Percentiles rank a stretch among this genome's conserved stretches.
phyloP scores from a whole-genome alignment of 805 yeast genomes.

The Ogataea degrootiae region DNA sequence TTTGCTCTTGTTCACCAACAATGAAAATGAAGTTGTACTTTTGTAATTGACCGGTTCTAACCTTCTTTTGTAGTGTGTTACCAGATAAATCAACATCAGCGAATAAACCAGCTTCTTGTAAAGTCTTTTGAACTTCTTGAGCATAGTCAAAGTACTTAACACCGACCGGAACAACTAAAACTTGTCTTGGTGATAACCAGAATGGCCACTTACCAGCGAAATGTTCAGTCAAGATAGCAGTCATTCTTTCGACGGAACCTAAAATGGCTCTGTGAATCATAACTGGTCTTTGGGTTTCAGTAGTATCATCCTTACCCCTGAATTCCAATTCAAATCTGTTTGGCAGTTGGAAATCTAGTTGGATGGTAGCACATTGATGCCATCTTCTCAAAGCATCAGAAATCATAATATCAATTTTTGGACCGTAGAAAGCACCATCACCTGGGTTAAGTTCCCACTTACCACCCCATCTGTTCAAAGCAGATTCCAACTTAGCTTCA shows the following conservation, averaged over 20 bases:
- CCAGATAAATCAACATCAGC: conserved; percentile 93
- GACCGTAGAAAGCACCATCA: conserved; percentile 96
- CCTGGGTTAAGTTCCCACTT: conserved; percentile 94
- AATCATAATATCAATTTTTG: conserved; percentile 94
- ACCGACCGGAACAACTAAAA: conserved; percentile 94
- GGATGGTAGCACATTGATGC: conserved; percentile 99
- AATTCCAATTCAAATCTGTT: conserved; percentile 86
- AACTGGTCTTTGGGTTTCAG: conserved; percentile 79
- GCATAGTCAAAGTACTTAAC: conserved; percentile 91
- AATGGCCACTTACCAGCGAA: conserved; percentile 99
- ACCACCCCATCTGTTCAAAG: conserved; percentile 82
- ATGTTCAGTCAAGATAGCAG: conserved; percentile 96
- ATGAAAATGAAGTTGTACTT: conserved; percentile 94
- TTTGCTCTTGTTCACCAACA: conserved; percentile 94
- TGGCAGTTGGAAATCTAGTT: conserved; percentile 97
- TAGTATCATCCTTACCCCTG: conserved; percentile 62
- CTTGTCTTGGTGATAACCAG: conserved; percentile 99
- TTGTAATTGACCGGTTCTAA: conserved; percentile 91
- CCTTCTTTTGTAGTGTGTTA: conserved; percentile 97
- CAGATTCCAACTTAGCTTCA: conserved; percentile 75
- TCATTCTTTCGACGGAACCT: conserved; percentile 99
- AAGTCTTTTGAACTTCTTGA: conserved; percentile 62
- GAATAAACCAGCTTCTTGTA: conserved; percentile 73
- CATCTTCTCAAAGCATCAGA: conserved; percentile 93
- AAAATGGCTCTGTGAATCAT: conserved; percentile 99